These are phyloP conservation scores for Lodderomyces beijingensis DNA, from an alignment of 1,139 yeast genomes.

Conservation along the genomic window DNA sequence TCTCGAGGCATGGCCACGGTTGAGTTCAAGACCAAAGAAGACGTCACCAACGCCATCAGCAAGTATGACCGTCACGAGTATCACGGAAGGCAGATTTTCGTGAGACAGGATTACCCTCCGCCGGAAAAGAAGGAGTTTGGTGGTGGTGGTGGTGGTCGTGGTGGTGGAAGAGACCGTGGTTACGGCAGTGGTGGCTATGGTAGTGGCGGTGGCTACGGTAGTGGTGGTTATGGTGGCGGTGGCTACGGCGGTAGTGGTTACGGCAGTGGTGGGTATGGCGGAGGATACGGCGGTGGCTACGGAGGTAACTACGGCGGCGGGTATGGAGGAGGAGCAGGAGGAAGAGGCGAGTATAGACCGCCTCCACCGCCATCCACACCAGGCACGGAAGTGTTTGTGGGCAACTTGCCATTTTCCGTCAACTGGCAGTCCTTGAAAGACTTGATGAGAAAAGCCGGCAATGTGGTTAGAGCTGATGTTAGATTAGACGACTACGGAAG, in stretches of 20 bases:
- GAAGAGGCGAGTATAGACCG: constrained; percentile 10
- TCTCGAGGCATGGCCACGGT: constrained; percentile 94
- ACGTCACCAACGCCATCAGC: constrained; percentile 71
- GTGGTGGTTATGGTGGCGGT: constrained; percentile 7
- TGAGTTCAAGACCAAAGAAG: constrained; percentile 66
- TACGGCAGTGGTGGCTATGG: constrained; percentile 8
- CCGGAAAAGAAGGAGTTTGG: constrained; percentile 41
- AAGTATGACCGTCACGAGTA: constrained; percentile 64
- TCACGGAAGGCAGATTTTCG: constrained; percentile 80
- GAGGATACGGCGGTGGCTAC: constrained; percentile 12
- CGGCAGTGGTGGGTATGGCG: constrained; percentile 5
- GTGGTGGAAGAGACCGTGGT: constrained; percentile 12
- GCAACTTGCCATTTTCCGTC: constrained; percentile 75
- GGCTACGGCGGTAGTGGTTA: constrained; percentile 12
- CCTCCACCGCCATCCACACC: constrained; percentile 24
- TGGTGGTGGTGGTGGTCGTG: constrained; percentile 13
- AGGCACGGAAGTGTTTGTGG: constrained; percentile 72
- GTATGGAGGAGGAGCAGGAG: constrained; percentile 9
- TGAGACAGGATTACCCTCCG: constrained; percentile 85
- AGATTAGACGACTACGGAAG: constrained; percentile 65
- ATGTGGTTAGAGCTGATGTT: constrained; percentile 77
- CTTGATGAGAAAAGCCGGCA: constrained; percentile 73
- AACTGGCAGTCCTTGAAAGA: constrained; percentile 88
- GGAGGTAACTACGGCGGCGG: constrained; percentile 6
- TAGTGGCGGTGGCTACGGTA: constrained; percentile 2